A percentile compares a stretch with the other conserved stretches of the same genome.
Conservation (phyloP, 1,139 yeast genomes). For the Kodamaea anthophila region DNA sequence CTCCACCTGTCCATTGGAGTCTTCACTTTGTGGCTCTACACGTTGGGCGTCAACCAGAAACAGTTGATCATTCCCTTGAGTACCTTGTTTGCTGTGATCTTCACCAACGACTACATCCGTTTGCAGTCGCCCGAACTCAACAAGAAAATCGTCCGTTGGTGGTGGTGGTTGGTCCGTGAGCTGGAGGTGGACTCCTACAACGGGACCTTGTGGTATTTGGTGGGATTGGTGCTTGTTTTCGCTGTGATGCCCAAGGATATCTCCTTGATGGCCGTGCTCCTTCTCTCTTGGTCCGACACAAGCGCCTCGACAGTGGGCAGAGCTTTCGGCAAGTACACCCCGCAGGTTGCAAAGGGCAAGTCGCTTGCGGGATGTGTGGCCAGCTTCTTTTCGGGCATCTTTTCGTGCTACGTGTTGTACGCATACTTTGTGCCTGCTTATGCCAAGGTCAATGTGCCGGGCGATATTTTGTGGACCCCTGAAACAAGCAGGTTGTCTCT, state of each 20-base stretch:
- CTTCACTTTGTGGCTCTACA: constrained; percentile 66
- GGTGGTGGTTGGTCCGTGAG: constrained; percentile 82
- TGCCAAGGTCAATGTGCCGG: constrained; percentile 43
- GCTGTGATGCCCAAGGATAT: constrained; percentile 73
- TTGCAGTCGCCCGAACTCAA: constrained; percentile 59
- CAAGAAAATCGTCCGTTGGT: constrained; percentile 51
- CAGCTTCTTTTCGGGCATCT: constrained; percentile 69
- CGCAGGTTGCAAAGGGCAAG: constrained; percentile 65
- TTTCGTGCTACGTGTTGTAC: constrained; percentile 61
- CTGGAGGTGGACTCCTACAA: constrained; percentile 63
- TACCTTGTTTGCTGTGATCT: constrained; percentile 48
- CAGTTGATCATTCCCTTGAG: constrained; percentile 57
- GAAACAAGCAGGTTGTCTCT: constrained; percentile 53
- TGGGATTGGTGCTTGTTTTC: constrained; percentile 73
- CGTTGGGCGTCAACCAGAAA: constrained; percentile 49
- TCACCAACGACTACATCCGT: constrained; percentile 64
- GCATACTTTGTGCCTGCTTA: constrained; percentile 64
- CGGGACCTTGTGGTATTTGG: constrained; percentile 80
- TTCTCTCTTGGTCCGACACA: constrained; percentile 95
- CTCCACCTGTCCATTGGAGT: constrained; percentile 88
- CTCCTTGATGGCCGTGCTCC: constrained; percentile 63
- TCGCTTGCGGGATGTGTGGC: constrained; percentile 87
- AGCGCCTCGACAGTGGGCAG: constrained; percentile 95
- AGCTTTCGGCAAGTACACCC: constrained; percentile 75
- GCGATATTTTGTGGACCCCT: constrained; percentile 59